A percentile compares a stretch with the other conserved stretches of the same genome.
Evolutionary conservation across 768 basidiomycete species (phyloP).

Genomic region (Leccinum aurantiacum): DNA sequence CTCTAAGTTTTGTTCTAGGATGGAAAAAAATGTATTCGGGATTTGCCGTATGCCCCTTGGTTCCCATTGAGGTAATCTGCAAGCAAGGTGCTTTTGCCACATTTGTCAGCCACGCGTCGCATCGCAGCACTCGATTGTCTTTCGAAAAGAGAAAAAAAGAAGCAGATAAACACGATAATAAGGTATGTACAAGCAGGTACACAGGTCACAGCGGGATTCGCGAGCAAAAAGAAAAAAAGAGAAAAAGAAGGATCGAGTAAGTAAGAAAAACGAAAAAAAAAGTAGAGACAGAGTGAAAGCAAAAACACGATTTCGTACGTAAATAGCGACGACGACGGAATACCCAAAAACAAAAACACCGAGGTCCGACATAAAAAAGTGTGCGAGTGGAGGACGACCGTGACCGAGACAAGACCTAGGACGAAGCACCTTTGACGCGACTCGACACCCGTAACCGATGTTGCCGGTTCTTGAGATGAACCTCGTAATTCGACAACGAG

Average conservation of each 20-base stretch:
- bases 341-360: conserved; percentile 3
- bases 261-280: not conserved
- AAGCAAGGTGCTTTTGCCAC: too few relatives aligned
- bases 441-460: conserved; percentile 75
- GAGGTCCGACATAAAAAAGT: conserved; percentile 13
- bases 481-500: conserved; percentile 86
- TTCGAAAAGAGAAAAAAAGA: too few relatives aligned
- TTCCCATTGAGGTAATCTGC: too few relatives aligned
- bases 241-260: not conserved
- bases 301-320: conserved; percentile 14
- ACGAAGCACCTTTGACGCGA: conserved; percentile 35
- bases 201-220: conserved; percentile 20
- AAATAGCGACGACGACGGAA: conserved; percentile 13
- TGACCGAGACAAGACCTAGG: conserved; percentile 14
- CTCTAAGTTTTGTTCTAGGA: too few relatives aligned
- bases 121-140: too few relatives aligned
- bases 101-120: too few relatives aligned
- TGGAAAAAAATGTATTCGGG: too few relatives aligned
- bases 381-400: not conserved
- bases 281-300: not conserved
- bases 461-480: conserved; percentile 84
- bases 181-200: conserved; percentile 38
- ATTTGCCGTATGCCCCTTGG: too few relatives aligned
- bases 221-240: conserved; percentile 17
- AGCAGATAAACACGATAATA: conserved; percentile 36